phyloP scores from a whole-genome alignment of 1,284 basidiomycete species.

The Neonothopanus nambi region DNA sequence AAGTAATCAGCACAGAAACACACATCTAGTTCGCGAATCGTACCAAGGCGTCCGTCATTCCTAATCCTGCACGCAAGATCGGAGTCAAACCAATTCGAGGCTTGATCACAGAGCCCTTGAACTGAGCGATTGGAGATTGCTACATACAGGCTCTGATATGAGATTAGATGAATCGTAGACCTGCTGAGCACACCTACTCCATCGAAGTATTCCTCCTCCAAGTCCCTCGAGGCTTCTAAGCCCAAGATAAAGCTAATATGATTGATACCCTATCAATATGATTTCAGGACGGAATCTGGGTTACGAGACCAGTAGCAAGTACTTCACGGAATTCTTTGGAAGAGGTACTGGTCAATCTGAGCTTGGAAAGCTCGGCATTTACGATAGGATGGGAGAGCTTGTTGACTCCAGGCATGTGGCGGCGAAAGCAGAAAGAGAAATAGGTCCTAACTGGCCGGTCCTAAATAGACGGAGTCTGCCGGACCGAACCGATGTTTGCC shows the following conservation, averaged over 20 bases:
- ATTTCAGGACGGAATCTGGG: background rate
- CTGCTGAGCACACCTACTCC: slow-evolving; percentile 48
- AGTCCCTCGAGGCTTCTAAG: slow-evolving; percentile 69
- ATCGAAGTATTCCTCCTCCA: slow-evolving; percentile 60
- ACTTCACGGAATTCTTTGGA: slow-evolving; percentile 83
- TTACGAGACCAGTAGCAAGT: slow-evolving; percentile 20
- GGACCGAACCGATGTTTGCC: no score
- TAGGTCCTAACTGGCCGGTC: background rate
- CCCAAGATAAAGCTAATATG: slow-evolving; percentile 74
- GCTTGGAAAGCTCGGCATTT: slow-evolving; percentile 68
- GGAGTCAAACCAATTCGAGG: slow-evolving; percentile 85
- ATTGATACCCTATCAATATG: slow-evolving; percentile 54
- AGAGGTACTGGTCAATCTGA: slow-evolving; percentile 62
- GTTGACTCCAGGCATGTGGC: slow-evolving; percentile 38
- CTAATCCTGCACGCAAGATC: slow-evolving; percentile 89
- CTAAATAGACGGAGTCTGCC: no score
- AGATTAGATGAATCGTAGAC: slow-evolving; percentile 3
- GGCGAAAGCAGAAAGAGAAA: background rate
- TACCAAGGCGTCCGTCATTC: slow-evolving; percentile 87
- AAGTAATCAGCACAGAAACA: slow-evolving; percentile 7
- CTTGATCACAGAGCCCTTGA: slow-evolving; percentile 67
- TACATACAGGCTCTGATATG: slow-evolving; percentile 26
- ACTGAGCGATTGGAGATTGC: slow-evolving; percentile 67
- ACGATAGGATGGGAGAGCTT: slow-evolving; percentile 73
- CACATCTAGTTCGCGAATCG: background rate